Percentiles rank a stretch among this genome's conserved stretches.
These are phyloP conservation scores for Fagus crenata DNA, from an alignment of 306 rosid species.

Conservation along the genomic window DNA sequence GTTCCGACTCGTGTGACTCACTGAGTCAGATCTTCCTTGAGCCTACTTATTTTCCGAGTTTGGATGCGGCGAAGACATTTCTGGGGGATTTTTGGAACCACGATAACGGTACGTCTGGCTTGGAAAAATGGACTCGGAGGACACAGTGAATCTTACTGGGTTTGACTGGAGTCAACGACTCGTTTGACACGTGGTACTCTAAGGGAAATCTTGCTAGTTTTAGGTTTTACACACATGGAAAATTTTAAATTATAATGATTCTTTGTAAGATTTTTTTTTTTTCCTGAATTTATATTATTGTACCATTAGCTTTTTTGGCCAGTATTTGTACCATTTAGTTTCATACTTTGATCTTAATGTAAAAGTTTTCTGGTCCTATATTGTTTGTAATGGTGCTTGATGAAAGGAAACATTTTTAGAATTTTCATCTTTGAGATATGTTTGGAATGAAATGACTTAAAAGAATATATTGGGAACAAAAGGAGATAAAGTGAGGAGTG, in stretches of 20 bases:
- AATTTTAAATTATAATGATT: background rate
- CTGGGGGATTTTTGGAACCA: constrained; percentile 55
- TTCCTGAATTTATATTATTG: background rate
- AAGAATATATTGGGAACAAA: no score
- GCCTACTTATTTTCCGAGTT: constrained; percentile 86
- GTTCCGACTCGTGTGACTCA: constrained; percentile 59
- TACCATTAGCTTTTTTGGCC: no score
- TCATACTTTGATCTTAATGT: background rate
- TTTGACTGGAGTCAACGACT: background rate
- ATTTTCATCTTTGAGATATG: no score
- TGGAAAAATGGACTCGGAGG: constrained; percentile 3
- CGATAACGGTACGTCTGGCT: background rate
- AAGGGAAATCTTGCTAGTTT: background rate
- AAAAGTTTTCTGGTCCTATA: background rate
- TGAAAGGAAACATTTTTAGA: no score
- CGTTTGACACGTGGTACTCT: background rate
- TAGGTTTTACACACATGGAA: background rate
- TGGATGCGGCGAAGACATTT: constrained; percentile 94
- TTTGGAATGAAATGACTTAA: no score
- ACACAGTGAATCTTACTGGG: background rate
- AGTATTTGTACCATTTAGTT: no score
- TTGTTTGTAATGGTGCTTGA: no score
- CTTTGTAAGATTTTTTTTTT: background rate
- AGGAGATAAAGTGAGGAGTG: no score
- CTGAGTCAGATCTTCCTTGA: constrained; percentile 74